Conservation (phyloP, 225 moss, liverwort and hornwort species). For the Thuidium tamariscinum region DNA sequence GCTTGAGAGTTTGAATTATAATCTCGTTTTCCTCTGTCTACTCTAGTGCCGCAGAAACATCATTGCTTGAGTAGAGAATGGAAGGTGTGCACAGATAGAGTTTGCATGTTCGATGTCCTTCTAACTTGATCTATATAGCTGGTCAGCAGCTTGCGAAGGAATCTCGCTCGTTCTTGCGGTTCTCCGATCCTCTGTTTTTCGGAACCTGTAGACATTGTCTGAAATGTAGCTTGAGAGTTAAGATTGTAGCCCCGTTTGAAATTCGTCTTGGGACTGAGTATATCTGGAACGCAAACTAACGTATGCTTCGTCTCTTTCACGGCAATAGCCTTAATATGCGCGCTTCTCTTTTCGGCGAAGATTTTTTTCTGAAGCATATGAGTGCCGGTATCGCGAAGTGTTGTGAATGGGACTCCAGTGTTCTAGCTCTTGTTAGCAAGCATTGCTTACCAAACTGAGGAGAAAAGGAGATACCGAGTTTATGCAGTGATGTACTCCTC, state of each 20-base stretch:
- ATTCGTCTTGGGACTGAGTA: background rate
- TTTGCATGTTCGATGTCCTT: background rate
- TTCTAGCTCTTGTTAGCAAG: background rate
- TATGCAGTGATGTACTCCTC: background rate
- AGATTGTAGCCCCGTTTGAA: background rate
- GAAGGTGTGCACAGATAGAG: background rate
- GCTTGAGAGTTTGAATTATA: background rate
- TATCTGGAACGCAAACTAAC: background rate
- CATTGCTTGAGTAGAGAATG: background rate
- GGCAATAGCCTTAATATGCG: background rate
- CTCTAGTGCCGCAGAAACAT: background rate
- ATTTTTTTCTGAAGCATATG: background rate
- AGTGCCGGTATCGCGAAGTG: background rate
- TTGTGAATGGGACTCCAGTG: background rate
- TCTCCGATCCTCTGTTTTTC: background rate
- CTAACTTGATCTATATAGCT: background rate
- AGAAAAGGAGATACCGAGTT: background rate
- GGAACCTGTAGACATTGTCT: background rate
- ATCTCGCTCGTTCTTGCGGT: background rate
- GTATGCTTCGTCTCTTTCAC: background rate
- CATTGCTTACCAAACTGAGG: background rate
- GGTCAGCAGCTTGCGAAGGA: background rate
- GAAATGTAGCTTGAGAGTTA: background rate
- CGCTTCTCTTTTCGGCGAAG: background rate
- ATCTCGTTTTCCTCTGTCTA: background rate